Conservation (phyloP, 2,329 filamentous ascomycete genomes). For the Paramyrothecium sp. region DNA sequence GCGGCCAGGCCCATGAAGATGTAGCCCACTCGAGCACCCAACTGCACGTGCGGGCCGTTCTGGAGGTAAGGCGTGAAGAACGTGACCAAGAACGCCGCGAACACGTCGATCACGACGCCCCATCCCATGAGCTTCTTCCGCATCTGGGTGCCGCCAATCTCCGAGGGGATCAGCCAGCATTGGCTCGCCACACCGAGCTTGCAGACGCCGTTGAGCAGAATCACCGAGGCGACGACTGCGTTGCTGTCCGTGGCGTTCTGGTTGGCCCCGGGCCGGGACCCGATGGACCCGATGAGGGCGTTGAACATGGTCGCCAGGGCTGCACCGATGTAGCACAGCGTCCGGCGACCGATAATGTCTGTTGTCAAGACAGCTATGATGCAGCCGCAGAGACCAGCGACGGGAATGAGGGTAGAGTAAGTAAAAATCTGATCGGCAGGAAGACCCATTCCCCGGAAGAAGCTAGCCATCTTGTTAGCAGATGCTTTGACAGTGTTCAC, state of each 20-base stretch:
- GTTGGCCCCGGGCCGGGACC: slow-evolving; percentile 7
- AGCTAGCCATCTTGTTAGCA: background rate
- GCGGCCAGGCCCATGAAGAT: slow-evolving; percentile 13
- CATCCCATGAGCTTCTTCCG: slow-evolving; percentile 6
- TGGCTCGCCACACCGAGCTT: slow-evolving; percentile 7
- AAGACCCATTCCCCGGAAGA: slow-evolving; percentile 4
- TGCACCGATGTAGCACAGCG: slow-evolving; percentile 9
- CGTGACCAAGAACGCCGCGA: slow-evolving; percentile 15
- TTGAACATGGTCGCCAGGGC: slow-evolving; percentile 6
- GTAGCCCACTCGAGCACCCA: slow-evolving; percentile 13
- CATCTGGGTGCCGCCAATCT: slow-evolving; percentile 6
- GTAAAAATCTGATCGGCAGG: slow-evolving; percentile 2
- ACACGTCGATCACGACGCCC: slow-evolving; percentile 9
- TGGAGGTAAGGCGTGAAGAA: slow-evolving; percentile 15
- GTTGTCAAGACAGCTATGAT: slow-evolving; percentile 5
- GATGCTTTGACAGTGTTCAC: too few relatives aligned
- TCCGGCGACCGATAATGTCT: slow-evolving; percentile 5
- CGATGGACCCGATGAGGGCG: slow-evolving; percentile 7
- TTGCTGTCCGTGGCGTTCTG: slow-evolving; percentile 6
- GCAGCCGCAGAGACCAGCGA: slow-evolving; percentile 13
- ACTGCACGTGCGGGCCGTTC: slow-evolving; percentile 10
- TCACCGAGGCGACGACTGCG: slow-evolving; percentile 8
- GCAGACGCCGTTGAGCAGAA: slow-evolving; percentile 6
- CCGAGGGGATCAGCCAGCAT: slow-evolving; percentile 4
- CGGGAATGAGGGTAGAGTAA: slow-evolving; percentile 9